Evolutionary conservation across 352 stramenopile genomes (phyloP), one percentile per base, ranked within the genome.

Genomic region (Phytopythium oedochilum): DNA sequence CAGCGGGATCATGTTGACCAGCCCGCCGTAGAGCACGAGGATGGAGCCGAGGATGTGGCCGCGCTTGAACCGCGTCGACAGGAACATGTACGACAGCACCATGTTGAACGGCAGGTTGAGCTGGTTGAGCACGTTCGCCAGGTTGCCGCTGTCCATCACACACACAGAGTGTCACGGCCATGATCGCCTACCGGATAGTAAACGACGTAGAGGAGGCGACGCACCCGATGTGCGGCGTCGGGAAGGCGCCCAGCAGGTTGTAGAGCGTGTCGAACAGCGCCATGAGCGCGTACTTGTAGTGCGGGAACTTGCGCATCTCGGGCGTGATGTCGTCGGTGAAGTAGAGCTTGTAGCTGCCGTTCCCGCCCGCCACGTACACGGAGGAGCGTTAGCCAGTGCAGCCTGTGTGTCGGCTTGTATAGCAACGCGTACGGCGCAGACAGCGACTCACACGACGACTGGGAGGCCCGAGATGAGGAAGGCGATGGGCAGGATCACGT

Each of bases 211-310:
- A 32, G 29, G 29, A 17, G n/a, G 15, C 2, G 23, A 68, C 62
- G 35, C 62, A 92, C 83, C 83, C 86, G 58, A 94, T 92, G 60
- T 93, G 83, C 53, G 82, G 82, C 44, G 81, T 92, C 34, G 86
- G 86, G 60, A 92, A 88, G n/a, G 83, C 75, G 34, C 80, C 68
- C 44, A 94, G 67, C 26, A 96, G 64, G 64, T 90, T 94, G 70
- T 83, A 90, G 4, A 89, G 62, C 66, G 80, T 89, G 65, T 96
- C 86, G 26, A 94, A 85, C 20, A 93, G 67, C 50, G 80, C 83
- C 83, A 95, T 93, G 59, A 94, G 78, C 47, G 76, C 70, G 67
- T 86, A 92, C 60, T 94, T 95, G 71, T 92, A 91, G 64, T 94
- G 80, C 23, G 84, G 84, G 60, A 93, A 93, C 29, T 71, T 55